phyloP scores from a whole-genome alignment of 768 basidiomycete genomes.

The Lactifluus hygrophoroides region DNA sequence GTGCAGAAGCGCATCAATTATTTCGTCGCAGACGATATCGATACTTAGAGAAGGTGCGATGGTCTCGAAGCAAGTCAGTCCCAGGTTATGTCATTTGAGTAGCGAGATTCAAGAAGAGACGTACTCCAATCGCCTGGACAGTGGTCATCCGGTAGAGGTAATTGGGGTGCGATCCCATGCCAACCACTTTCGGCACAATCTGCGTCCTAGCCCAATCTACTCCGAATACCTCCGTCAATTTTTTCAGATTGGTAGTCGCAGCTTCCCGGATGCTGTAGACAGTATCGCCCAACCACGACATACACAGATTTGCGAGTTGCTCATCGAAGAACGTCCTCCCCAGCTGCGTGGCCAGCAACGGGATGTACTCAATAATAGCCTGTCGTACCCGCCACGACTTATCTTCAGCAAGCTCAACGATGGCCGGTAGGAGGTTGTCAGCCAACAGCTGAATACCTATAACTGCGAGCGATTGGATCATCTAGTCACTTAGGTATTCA shows the following conservation, averaged over 20 bases:
- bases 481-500: background rate
- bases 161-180: slow-evolving; percentile 94
- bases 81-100: background rate
- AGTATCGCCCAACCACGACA: slow-evolving; percentile 98
- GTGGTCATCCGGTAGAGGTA: slow-evolving; percentile 99
- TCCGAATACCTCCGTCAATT: slow-evolving; percentile 95
- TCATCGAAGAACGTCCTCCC: slow-evolving; percentile 98
- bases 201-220: slow-evolving; percentile 93
- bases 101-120: slow-evolving; percentile 24
- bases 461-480: slow-evolving; percentile 40
- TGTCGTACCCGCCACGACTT: slow-evolving; percentile 99
- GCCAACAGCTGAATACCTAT: slow-evolving; percentile 95
- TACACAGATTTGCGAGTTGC: slow-evolving; percentile 91
- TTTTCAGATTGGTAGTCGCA: slow-evolving; percentile 95
- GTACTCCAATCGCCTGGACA: slow-evolving; percentile 93
- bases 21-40: slow-evolving; percentile 74
- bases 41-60: slow-evolving; percentile 84
- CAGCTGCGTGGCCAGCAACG: slow-evolving; percentile 95
- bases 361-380: slow-evolving; percentile 99
- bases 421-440: slow-evolving; percentile 92
- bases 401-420: slow-evolving; percentile 96
- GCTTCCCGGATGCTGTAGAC: slow-evolving; percentile 98
- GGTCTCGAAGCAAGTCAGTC: slow-evolving; percentile 45
- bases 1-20: slow-evolving; percentile 74
- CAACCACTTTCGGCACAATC: slow-evolving; percentile 95